Evolutionary conservation across 768 basidiomycete genomes (phyloP), one percentile per base, ranked within the genome.

Genomic region (Myochromella boudieri): DNA sequence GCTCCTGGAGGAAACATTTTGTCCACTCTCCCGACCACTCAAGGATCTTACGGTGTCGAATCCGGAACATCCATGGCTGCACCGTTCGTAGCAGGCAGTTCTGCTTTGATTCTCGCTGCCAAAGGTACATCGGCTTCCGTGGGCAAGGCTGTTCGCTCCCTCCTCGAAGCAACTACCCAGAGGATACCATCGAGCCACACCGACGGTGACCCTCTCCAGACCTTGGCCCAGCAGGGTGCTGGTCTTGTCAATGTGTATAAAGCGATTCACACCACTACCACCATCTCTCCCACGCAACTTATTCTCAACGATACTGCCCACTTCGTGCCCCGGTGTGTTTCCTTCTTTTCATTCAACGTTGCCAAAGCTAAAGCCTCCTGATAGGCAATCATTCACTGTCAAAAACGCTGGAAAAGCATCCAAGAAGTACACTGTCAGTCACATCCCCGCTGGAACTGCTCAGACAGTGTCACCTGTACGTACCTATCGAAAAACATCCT

Each of bases 221-320:
- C 77, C 12, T 62, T 72, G 6, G 70, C 76, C 0, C 75, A 78
- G 46, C 78, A 79, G 53, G 81, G 81, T 33, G 74, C 78, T 9
- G 81, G 81, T 10, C 55, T 83, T 38, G 66, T 85, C 44, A 68
- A 85, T 48, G 78, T 80, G 10, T 80, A 74, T 60, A 70, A 77
- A 44, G 83, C 84, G 0, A 67, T 85, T 37, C 70, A 76, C 42
- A 65, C 75, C 4, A 74, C 69, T 0, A 76, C 81, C 3, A 58
- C 77, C 29, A 63, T 86, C 21, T 71, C 75, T 4, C 82, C 81
- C 4, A 71, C 74, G 11, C 76, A 84, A 56, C 65, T 86, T n/a
- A 53, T 78, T 28, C 62, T 84, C 31, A 87, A 87, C 52, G 84
- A 85, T 58, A 85, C 84, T 3, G 72, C 77, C 6, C 68, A 82